Evolutionary conservation across 2,329 filamentous ascomycete species (phyloP), one percentile per base, ranked within the genome.

Genomic region (Hymenoscyphus repandus): DNA sequence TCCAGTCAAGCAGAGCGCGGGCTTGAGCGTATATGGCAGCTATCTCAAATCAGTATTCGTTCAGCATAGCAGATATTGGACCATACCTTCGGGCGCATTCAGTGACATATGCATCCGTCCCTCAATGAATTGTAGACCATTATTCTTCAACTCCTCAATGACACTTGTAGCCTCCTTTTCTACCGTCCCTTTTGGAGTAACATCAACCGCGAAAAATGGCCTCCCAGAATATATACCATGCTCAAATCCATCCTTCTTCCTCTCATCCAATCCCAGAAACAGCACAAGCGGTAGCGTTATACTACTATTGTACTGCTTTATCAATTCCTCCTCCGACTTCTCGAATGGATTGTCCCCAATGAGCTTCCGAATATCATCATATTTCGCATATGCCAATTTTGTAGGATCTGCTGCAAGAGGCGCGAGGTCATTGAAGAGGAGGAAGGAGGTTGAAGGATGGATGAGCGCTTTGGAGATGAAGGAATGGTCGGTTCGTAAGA

Each of bases 1-100:
- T 97, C 93, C 93, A 99, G 72, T 97, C 93, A 33, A 95, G 75
- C 22, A 96, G 76, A 41, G 90, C 87, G 49, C 92, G 84, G 6
- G 90, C 88, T 69, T 96, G 89, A 12, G 90, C 92, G 61, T 90
- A 96, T 41, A 96, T 87, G 45, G 91, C 90, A 52, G 91, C 93
- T 93, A 22, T 32, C 27, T 12, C 6, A 15, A 45, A 38, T 44
- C 4, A 48, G 36, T 38, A 45, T 9, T 17, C 10, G 11, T 15
- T 27, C 34, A 15, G 3, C n/a, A 7, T 17, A n/a, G 12, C 17
- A 6, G 30, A 31, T 15, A 15, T 13, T 31, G 46, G n/a, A 53
- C 45, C 61, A 52, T 63, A 76, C 75, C 75, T 66, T 79, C 74
- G 3, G 70, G 68, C 2, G 74, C 72, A 20, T 69, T 69, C 36